These are phyloP conservation scores for Verticillium albo-atrum DNA, from an alignment of 2,329 filamentous ascomycete species.

Conservation along the genomic window DNA sequence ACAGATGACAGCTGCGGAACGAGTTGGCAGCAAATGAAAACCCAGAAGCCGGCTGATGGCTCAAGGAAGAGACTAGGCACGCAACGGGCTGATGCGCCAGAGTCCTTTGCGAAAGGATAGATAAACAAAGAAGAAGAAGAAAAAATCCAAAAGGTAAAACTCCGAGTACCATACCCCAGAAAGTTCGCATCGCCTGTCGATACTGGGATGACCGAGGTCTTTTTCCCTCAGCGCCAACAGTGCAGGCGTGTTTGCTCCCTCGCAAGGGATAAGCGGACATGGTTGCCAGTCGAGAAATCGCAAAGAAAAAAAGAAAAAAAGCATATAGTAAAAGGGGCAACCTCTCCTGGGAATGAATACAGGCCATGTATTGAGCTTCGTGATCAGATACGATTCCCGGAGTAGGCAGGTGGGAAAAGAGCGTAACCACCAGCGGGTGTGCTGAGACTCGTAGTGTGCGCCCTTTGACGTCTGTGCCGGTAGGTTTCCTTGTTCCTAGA, in stretches of 20 bases:
- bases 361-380: no score
- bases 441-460: constrained; percentile 42
- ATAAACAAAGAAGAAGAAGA: neutral
- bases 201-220: no score
- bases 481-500: constrained; percentile 23
- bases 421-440: constrained; percentile 41
- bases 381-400: constrained; percentile 25
- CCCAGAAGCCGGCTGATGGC: neutral
- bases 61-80: neutral
- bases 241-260: no score
- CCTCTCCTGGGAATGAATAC: no score
- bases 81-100: neutral
- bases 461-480: constrained; percentile 31
- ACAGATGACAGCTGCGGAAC: neutral
- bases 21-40: neutral
- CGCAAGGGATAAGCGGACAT: no score
- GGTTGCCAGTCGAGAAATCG: no score
- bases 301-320: no score
- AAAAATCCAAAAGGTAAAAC: neutral
- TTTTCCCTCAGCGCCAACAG: no score
- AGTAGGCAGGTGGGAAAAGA: constrained; percentile 33
- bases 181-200: no score
- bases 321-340: no score
- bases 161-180: neutral
- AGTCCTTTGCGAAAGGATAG: neutral